A percentile compares a stretch with the other conserved stretches of the same genome.
Conservation (phyloP, 2,329 filamentous ascomycete species). For the Aspergillus niger region DNA sequence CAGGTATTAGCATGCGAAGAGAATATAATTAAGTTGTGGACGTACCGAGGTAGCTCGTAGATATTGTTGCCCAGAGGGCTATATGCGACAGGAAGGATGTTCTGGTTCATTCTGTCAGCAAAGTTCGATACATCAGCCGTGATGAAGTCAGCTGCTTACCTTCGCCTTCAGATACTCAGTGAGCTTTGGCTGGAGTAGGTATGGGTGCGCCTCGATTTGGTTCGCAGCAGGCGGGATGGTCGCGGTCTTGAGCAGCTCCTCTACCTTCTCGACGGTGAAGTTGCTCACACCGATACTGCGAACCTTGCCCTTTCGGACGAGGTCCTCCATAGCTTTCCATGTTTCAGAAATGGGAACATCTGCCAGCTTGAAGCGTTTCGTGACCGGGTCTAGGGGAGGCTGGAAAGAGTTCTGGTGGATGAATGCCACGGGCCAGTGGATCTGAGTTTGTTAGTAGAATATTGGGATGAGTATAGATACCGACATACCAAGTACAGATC, state of each 20-base stretch:
- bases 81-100: constrained; percentile 60
- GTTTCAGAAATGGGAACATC: constrained; percentile 34
- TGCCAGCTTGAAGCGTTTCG: constrained; percentile 30
- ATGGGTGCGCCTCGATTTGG: constrained; percentile 69
- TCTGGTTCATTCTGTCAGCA: constrained; percentile 11
- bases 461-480: constrained; percentile 29
- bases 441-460: constrained; percentile 22
- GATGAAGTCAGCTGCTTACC: constrained; percentile 35
- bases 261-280: constrained; percentile 44
- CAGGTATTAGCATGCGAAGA: constrained; percentile 11
- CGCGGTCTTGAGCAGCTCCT: constrained; percentile 40
- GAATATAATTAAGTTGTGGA: not conserved
- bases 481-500: constrained; percentile 53
- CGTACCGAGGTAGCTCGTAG: constrained; percentile 31
- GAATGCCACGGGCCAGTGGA: constrained; percentile 40
- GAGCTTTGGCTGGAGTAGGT: constrained; percentile 61
- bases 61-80: constrained; percentile 60
- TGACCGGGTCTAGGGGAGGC: constrained; percentile 26
- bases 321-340: constrained; percentile 40
- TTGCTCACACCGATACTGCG: constrained; percentile 39
- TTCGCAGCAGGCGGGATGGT: constrained; percentile 62
- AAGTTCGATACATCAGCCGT: not conserved
- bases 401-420: constrained; percentile 31
- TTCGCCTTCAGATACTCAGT: constrained; percentile 56
- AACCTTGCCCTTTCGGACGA: constrained; percentile 37